Conservation (phyloP, 73 alveolate genomes). For the Paramecium biaurelia region DNA sequence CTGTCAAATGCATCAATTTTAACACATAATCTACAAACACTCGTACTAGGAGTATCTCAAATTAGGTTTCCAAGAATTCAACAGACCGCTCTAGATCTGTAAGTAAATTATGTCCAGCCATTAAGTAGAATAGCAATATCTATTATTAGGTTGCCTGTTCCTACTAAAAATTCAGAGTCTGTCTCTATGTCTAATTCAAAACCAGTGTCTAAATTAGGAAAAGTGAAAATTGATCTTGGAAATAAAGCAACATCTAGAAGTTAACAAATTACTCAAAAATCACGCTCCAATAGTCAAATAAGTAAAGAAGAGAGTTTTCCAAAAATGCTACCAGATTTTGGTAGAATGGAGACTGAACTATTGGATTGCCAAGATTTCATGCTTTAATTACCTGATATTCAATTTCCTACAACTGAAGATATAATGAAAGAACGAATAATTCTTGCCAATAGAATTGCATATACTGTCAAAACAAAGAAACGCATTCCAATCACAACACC, state of each 20-base stretch:
- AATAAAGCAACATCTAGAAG: conserved; percentile 36
- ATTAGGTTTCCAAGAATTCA: background rate
- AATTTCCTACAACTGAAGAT: conserved; percentile 53
- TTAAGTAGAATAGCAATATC: background rate
- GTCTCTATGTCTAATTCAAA: background rate
- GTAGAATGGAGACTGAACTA: conserved; percentile 41
- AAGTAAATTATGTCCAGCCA: conserved; percentile 26
- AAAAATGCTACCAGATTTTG: conserved; percentile 46
- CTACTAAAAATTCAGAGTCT: background rate
- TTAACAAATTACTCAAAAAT: background rate
- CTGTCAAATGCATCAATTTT: conserved; percentile 42
- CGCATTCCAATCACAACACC: conserved; percentile 60
- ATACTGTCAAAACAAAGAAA: conserved; percentile 59
- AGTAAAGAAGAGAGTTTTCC: conserved; percentile 32
- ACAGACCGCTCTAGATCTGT: background rate
- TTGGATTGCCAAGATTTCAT: conserved; percentile 40
- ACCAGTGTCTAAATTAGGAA: conserved; percentile 29
- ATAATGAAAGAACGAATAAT: conserved; percentile 54
- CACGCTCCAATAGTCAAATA: background rate
- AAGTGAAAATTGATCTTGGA: conserved; percentile 45
- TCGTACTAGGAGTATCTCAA: conserved; percentile 40
- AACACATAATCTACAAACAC: conserved; percentile 43
- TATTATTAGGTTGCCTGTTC: background rate
- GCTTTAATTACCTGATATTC: conserved; percentile 21
- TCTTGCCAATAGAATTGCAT: conserved; percentile 50